A percentile compares a stretch with the other conserved stretches of the same genome.
phyloP scores from a whole-genome alignment of 169 alveolate species.

The Cryptosporidium xiaoi region DNA sequence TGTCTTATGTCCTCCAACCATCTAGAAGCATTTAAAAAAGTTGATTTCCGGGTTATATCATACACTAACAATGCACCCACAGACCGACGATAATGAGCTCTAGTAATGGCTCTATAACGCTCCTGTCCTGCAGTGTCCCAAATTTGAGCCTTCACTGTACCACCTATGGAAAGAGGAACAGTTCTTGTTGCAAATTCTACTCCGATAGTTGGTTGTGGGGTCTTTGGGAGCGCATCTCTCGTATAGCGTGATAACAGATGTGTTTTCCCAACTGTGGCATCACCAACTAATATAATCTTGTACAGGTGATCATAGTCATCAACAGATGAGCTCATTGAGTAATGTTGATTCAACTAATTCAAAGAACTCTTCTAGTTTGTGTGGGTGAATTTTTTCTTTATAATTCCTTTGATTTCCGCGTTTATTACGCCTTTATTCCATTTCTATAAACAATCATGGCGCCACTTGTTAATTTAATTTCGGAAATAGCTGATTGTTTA shows the following conservation, averaged over 20 bases:
- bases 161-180: slow-evolving; percentile 95
- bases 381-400: too few species aligned
- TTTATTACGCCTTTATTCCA: too few species aligned
- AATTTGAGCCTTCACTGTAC: slow-evolving; percentile 94
- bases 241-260: slow-evolving; percentile 93
- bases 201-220: slow-evolving; percentile 97
- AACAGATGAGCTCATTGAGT: slow-evolving; percentile 50
- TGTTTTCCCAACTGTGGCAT: slow-evolving; percentile 97
- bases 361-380: not conserved
- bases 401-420: too few species aligned
- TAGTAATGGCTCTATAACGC: slow-evolving; percentile 93
- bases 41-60: slow-evolving; percentile 91
- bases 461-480: not conserved
- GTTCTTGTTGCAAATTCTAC: slow-evolving; percentile 98
- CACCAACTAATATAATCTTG: slow-evolving; percentile 95
- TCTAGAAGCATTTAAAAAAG: slow-evolving; percentile 90
- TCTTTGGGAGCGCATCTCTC: slow-evolving; percentile 94
- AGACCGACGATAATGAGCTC: slow-evolving; percentile 94
- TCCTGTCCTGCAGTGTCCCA: slow-evolving; percentile 97
- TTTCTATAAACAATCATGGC: not conserved
- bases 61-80: slow-evolving; percentile 96
- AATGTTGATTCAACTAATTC: not conserved
- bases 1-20: slow-evolving; percentile 96
- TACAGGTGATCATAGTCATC: slow-evolving; percentile 89
- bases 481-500: too few species aligned